phyloP scores from a whole-genome alignment of 2,329 filamentous ascomycete genomes.

The Didymella keratinophila region DNA sequence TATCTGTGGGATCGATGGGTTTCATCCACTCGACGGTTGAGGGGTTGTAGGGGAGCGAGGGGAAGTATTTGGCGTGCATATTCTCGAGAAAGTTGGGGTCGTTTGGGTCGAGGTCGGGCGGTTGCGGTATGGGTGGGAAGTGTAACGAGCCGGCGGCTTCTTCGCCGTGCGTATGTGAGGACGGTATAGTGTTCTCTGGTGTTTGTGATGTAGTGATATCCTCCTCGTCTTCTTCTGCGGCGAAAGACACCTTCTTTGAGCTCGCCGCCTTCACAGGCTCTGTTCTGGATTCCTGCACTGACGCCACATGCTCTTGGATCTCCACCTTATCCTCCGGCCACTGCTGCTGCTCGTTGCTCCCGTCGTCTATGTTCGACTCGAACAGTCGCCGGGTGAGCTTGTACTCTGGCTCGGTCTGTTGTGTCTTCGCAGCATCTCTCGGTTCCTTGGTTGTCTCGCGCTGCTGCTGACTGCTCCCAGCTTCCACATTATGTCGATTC shows the following conservation, averaged over 20 bases:
- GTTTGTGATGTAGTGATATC: constrained; percentile 7
- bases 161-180: constrained; percentile 74
- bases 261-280: constrained; percentile 13
- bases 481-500: constrained; percentile 77
- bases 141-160: constrained; percentile 59
- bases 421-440: neutral
- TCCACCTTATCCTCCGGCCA: constrained; percentile 19
- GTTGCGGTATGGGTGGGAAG: constrained; percentile 64
- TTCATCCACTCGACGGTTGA: constrained; percentile 87
- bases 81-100: constrained; percentile 84
- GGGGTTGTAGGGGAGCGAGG: constrained; percentile 85
- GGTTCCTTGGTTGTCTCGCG: constrained; percentile 28
- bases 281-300: neutral
- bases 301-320: neutral
- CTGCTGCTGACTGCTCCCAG: constrained; percentile 58
- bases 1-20: constrained; percentile 68
- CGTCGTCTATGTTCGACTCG: constrained; percentile 11
- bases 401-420: constrained; percentile 18
- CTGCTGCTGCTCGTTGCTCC: constrained; percentile 22
- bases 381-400: constrained; percentile 3
- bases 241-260: constrained; percentile 49
- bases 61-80: constrained; percentile 93
- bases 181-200: constrained; percentile 35
- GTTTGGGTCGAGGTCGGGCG: constrained; percentile 80
- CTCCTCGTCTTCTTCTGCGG: constrained; percentile 17